A percentile compares a stretch with the other conserved stretches of the same genome.
phyloP scores from a whole-genome alignment of 148 eudicot genomes.

The Polygonum aviculare region DNA sequence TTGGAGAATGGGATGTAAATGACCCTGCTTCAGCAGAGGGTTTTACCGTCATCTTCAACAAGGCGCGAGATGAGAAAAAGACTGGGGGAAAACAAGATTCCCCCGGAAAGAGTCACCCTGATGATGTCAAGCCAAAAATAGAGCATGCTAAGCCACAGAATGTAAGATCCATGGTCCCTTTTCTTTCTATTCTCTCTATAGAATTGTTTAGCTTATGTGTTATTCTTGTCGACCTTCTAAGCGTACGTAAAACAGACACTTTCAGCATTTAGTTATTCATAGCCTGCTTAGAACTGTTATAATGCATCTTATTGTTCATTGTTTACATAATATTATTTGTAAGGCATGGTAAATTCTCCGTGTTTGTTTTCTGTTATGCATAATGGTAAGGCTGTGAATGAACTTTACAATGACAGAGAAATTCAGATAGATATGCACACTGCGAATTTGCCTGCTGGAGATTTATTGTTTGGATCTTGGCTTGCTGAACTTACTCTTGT shows the following conservation, averaged over 20 bases:
- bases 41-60: constrained; percentile 77
- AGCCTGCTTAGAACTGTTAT: background rate
- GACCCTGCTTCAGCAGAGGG: constrained; percentile 92
- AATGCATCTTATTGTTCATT: background rate
- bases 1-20: constrained; percentile 90
- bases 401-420: background rate
- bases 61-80: constrained; percentile 87
- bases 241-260: background rate
- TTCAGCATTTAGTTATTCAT: background rate
- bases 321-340: background rate
- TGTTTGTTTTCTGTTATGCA: background rate
- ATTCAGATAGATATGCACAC: background rate
- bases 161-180: constrained; percentile 33
- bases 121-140: constrained; percentile 35
- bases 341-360: background rate
- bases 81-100: constrained; percentile 76
- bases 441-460: background rate
- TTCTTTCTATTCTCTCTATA: background rate
- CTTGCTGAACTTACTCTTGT: background rate
- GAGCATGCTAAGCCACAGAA: constrained; percentile 51
- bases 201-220: background rate
- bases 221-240: background rate
- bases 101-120: constrained; percentile 39
- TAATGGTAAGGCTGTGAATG: background rate
- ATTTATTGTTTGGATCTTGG: background rate